Evolutionary conservation across 1,284 basidiomycete genomes (phyloP).

Genomic region (Boletus holoroseus): DNA sequence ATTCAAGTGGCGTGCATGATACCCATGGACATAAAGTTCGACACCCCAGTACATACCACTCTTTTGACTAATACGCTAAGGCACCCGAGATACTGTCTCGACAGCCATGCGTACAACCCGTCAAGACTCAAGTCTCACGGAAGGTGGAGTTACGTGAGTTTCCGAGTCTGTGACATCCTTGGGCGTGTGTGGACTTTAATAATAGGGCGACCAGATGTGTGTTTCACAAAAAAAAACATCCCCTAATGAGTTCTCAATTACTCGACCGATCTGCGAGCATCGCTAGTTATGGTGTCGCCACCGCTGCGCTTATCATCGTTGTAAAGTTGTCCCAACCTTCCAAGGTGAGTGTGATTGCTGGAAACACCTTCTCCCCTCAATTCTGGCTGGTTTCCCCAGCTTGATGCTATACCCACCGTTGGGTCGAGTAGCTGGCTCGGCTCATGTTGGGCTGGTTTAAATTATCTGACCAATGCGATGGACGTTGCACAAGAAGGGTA

Average conservation of each 20-base stretch:
- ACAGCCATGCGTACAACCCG: too few relatives aligned
- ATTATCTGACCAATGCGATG: conserved; percentile 3
- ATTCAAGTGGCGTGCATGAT: too few relatives aligned
- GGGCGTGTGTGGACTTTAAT: too few relatives aligned
- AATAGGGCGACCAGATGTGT: too few relatives aligned
- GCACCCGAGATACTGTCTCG: too few relatives aligned
- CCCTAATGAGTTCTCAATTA: background rate
- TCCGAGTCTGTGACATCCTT: too few relatives aligned
- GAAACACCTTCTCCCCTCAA: background rate
- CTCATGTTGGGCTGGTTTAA: background rate
- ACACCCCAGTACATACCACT: too few relatives aligned
- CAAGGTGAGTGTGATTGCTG: background rate
- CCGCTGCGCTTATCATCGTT: background rate
- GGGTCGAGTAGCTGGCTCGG: conserved; percentile 16
- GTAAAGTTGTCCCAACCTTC: background rate
- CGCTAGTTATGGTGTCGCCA: background rate
- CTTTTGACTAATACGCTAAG: too few relatives aligned
- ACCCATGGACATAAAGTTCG: too few relatives aligned
- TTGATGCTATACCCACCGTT: conserved; percentile 16
- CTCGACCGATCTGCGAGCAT: too few relatives aligned
- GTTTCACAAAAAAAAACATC: background rate
- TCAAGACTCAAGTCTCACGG: too few relatives aligned
- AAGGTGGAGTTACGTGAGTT: too few relatives aligned
- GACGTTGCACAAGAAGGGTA: background rate
- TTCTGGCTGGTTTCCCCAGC: conserved; percentile 2